Evolutionary conservation across 176 grass and related monocot species (phyloP).

Genomic region (Musa itinerans): DNA sequence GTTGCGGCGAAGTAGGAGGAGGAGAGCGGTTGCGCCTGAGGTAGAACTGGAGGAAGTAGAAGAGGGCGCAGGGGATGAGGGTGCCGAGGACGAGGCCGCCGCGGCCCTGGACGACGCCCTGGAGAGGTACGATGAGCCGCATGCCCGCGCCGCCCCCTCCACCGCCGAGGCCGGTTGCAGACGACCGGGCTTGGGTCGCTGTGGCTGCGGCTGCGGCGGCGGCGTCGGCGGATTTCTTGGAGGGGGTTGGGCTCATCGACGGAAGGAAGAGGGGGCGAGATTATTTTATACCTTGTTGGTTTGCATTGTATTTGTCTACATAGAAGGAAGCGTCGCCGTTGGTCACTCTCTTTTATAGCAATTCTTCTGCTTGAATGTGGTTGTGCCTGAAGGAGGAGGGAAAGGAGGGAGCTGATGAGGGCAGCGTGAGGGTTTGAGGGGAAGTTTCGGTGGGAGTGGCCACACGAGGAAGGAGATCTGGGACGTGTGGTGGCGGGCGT

Average conservation of each 20-base stretch:
- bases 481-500: too few relatives aligned
- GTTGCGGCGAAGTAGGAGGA: neutral
- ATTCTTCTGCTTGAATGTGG: too few relatives aligned
- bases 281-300: too few relatives aligned
- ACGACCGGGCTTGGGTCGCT: neutral
- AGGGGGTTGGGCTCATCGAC: neutral
- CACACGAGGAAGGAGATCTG: too few relatives aligned
- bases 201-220: neutral
- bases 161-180: neutral
- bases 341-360: too few relatives aligned
- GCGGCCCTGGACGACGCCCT: conserved; percentile 92
- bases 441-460: too few relatives aligned
- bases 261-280: neutral
- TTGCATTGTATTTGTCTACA: too few relatives aligned
- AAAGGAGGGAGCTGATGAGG: too few relatives aligned
- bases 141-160: conserved; percentile 29
- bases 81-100: conserved; percentile 89
- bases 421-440: too few relatives aligned
- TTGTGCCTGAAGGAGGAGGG: too few relatives aligned
- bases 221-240: neutral
- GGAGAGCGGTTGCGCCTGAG: conserved; percentile 67
- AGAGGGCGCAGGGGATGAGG: conserved; percentile 91
- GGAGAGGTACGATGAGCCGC: conserved; percentile 86
- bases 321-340: too few relatives aligned
- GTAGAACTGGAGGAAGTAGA: conserved; percentile 97